Base-by-base conservation (phyloP, 768 basidiomycete genomes). In the Agaricus blazei region DNA sequence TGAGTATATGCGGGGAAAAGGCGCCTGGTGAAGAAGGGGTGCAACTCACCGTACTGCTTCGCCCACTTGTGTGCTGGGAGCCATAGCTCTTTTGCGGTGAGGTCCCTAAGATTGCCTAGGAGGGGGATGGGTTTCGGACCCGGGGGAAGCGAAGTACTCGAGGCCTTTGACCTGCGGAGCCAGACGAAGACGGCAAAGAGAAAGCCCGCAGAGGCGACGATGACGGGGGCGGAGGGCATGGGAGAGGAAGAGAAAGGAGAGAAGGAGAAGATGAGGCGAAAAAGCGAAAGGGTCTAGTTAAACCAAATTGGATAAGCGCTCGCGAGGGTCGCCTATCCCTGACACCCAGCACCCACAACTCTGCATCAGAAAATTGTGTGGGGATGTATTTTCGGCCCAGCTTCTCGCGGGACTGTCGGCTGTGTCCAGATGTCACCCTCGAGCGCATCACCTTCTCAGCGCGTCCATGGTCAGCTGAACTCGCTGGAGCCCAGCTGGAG, bases 51-150 rank as follows among this genome's bases (percentile, higher is more conserved):
- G 58, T 83, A 87, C 56, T 76, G 64, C 57, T 77, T 78, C 2
- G 81, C 80, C 88, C 87, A 88, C 46, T 75, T 65, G 3, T 74
- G 72, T 1, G 80, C 82, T n/a, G 70, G 69, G 15, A 88, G 66
- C 86, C 87, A 88, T 3, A 85, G 76, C 66, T 87, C 80, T 57
- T 81, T 80, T 9, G 76, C 56, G 0, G 78, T 79, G 54, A 89
- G 71, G 62, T 88, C 80, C 41, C 70, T 66, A 9, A 87, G 61
- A 67, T 90, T 88, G 6, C 88, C 87, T 12, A 89, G 62, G 46
- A 87, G 38, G 0, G 85, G 85, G 54, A 85, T 65, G 0, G 84
- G 83, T 59, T 75, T 80, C 53, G 88, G 88, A 24, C 87, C 88
- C 55, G 87, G 86, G 37, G 87, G 87, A 28, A 81, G 67, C 51